These are phyloP conservation scores for Craterostigma plantagineum DNA, from an alignment of 257 asterid species.

Conservation along the genomic window DNA sequence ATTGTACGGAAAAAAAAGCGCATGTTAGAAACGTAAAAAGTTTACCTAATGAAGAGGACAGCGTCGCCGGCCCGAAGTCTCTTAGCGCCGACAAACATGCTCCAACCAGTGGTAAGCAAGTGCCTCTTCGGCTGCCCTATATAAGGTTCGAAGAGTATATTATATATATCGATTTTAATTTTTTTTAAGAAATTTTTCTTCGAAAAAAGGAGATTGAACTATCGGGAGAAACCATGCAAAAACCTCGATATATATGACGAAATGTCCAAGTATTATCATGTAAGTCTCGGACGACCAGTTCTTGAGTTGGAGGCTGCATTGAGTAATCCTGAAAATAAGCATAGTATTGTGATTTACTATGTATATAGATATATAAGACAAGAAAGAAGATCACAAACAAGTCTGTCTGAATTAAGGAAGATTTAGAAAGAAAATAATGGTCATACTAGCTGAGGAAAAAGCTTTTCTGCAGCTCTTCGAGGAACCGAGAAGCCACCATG, in stretches of 20 bases:
- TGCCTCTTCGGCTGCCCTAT: constrained; percentile 82
- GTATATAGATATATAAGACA: too few relatives aligned
- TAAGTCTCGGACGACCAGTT: constrained; percentile 69
- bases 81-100: constrained; percentile 81
- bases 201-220: neutral
- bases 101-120: constrained; percentile 88
- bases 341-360: too few relatives aligned
- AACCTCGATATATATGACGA: constrained; percentile 84
- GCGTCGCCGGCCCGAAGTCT: constrained; percentile 81
- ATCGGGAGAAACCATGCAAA: constrained; percentile 1
- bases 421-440: constrained; percentile 1
- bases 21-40: too few relatives aligned
- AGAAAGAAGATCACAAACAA: neutral
- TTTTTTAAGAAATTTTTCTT: neutral
- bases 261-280: constrained; percentile 77
- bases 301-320: constrained; percentile 85
- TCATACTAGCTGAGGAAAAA: constrained; percentile 56
- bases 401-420: neutral
- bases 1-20: too few relatives aligned
- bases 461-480: constrained; percentile 81
- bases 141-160: constrained; percentile 8
- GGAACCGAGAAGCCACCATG: constrained; percentile 93
- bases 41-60: constrained; percentile 64
- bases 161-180: neutral
- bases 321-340: constrained; percentile 67